Base-by-base conservation (phyloP, 2,329 filamentous ascomycete species). In the Lecanicillium sp. region DNA sequence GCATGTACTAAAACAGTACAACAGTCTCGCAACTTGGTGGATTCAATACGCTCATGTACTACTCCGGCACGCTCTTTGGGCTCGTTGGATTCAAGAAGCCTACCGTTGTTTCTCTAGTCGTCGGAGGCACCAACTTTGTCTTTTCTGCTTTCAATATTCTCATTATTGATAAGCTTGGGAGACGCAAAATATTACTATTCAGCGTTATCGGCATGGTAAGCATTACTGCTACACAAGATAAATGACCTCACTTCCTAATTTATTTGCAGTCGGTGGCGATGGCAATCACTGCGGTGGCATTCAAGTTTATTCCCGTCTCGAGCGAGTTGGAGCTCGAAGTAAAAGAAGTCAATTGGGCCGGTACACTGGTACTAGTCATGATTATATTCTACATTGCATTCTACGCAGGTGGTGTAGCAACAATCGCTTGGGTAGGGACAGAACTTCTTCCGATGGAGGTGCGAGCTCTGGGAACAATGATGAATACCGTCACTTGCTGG, bases 361-460 rank as follows among this genome's bases (percentile, higher is more conserved):
- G 22, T 11, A 25, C 22, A 11, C 22, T 25, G 6, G 22, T 25
- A 7, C 50, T 70, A 3, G 58, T 67, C 9, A 61, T 57, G 13
- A 65, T 71, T 12, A 60, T 70, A 9, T 47, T 60, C 27, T 64
- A 64, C 43, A 60, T 64, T 71, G 64, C 51, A 58, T 25, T 25
- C 11, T 25, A 25, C 22, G 22, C 59, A 2, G 58, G 58, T 3
- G 63, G 64, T 27, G 60, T 72, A 3, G 68, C 64, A 1, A 69
- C 64, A 18, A 68, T 60, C 9, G 59, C 64, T 4, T 72, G 68
- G 67, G 54, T 70, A 7, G 60, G 56, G 12, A 64, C 60, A 5
- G 69, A 71, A 19, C 59, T 71, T 41, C 63, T 67, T 33, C 63
- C 65, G 1, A 55, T 68, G 31, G 65, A 71, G 38, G 64, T 71